Evolutionary conservation across 495 filamentous ascomycete species (phyloP), one percentile per base, ranked within the genome.

Genomic region (Aspergillus cavernicola): DNA sequence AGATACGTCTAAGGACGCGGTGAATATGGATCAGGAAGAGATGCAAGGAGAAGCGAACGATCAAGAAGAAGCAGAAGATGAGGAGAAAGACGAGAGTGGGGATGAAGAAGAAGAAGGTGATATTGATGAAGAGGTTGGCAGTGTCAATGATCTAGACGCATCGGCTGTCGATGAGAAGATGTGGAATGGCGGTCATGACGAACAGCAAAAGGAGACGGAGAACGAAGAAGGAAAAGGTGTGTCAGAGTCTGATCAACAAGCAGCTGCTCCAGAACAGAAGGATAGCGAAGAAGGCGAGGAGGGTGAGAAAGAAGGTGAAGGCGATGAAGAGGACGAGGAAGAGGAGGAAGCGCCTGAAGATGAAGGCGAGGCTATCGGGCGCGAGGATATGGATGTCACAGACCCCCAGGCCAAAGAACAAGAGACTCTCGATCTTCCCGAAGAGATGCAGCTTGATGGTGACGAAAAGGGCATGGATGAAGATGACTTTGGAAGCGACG

Each of bases 131-230:
- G 88, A 96, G 71, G 77, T 84, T 8, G 95, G 91, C 5, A 85
- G 88, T 64, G 89, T 98, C 6, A 87, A 96, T 74, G 89, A 92
- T 58, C 74, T 95, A 16, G 91, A 95, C 58, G 84, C 89, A 6
- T 85, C 83, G 15, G 89, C 91, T 13, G 85, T 98, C 1, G 93
- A 98, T 66, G 93, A 98, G 70, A 97, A 97, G 73, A 86, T 97
- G 75, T 98, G 93, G 93, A 90, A 97, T 68, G 91, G 87, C 8
- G 82, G 81, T 37, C 82, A 79, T 15, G 86, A 89, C 43, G 85
- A 90, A 13, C 75, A 86, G 24, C 84, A 90, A 47, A 92, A 92
- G 59, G 89, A 96, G 40, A 87, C 90, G 43, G 78, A 89, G 56
- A 87, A 83, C n/a, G 80, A 90, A 55, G 75, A 86, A 57, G 73